Percentiles rank a stretch among this genome's conserved stretches.
These are phyloP conservation scores for Ascoidea rubescens DNA, from an alignment of 805 yeast species.

Conservation along the genomic window DNA sequence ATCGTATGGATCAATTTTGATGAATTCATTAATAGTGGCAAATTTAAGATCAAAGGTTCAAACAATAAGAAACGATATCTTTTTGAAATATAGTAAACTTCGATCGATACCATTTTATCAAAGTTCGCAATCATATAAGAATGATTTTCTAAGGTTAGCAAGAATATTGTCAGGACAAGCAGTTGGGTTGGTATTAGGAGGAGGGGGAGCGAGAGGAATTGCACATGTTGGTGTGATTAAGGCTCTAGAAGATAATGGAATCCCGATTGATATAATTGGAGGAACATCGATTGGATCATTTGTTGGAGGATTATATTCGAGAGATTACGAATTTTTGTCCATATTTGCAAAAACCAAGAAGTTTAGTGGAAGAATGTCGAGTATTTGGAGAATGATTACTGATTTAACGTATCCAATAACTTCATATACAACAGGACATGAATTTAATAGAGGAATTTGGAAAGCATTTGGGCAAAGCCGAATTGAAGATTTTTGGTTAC, in stretches of 20 bases:
- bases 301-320: slow-evolving; percentile 90
- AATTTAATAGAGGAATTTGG: slow-evolving; percentile 96
- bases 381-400: slow-evolving; percentile 70
- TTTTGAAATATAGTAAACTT: slow-evolving; percentile 13
- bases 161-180: slow-evolving; percentile 86
- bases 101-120: slow-evolving; percentile 5
- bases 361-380: slow-evolving; percentile 69
- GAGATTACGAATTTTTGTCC: slow-evolving; percentile 82
- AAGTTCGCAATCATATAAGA: slow-evolving; percentile 46
- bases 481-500: slow-evolving; percentile 93
- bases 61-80: slow-evolving; percentile 18
- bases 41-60: slow-evolving; percentile 23
- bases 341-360: slow-evolving; percentile 82
- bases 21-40: neutral
- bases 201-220: slow-evolving; percentile 95
- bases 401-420: slow-evolving; percentile 91
- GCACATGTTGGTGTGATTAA: slow-evolving; percentile 86
- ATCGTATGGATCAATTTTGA: neutral
- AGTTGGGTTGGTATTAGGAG: slow-evolving; percentile 88
- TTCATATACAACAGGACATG: slow-evolving; percentile 94
- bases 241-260: slow-evolving; percentile 82
- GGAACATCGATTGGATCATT: slow-evolving; percentile 96
- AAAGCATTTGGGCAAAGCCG: slow-evolving; percentile 84
- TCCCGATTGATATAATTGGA: slow-evolving; percentile 88
- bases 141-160: slow-evolving; percentile 82